Evolutionary conservation across 768 basidiomycete species (phyloP).

Genomic region (Holtermannia corniformis): DNA sequence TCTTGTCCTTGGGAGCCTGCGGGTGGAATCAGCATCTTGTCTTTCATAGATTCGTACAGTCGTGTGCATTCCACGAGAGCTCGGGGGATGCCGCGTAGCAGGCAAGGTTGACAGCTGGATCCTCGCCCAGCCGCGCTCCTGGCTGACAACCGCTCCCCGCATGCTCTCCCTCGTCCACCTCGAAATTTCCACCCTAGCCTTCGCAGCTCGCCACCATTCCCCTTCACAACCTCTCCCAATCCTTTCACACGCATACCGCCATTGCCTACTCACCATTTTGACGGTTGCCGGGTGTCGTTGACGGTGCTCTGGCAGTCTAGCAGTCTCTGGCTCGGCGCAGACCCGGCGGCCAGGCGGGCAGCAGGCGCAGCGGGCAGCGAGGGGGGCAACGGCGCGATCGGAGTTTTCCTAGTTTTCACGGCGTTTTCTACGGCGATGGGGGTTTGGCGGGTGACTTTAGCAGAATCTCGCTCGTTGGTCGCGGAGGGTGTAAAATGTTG

Average conservation of each 20-base stretch:
- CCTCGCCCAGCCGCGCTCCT: not conserved
- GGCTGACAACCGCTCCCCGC: not conserved
- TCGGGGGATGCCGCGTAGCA: too few species aligned
- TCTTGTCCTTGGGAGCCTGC: slow-evolving; percentile 30
- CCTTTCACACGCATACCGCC: not conserved
- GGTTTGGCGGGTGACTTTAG: not conserved
- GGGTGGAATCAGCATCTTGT: not conserved
- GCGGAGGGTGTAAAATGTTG: not conserved
- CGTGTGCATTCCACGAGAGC: slow-evolving; percentile 1
- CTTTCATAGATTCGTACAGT: too few species aligned
- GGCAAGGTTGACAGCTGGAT: too few species aligned
- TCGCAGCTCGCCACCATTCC: not conserved
- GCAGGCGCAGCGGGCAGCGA: not conserved
- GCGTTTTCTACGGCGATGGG: not conserved
- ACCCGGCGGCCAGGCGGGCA: not conserved
- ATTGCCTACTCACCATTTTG: slow-evolving; percentile 11
- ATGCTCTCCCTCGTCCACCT: not conserved
- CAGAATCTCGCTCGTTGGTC: not conserved
- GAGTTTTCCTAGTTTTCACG: not conserved
- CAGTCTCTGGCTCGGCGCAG: not conserved
- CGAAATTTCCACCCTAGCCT: not conserved
- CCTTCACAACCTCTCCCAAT: not conserved
- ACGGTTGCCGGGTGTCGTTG: slow-evolving; percentile 2
- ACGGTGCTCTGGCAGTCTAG: not conserved
- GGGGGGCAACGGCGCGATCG: too few species aligned